Conservation (phyloP, 805 yeast genomes). For the Starmerella roubikii region DNA sequence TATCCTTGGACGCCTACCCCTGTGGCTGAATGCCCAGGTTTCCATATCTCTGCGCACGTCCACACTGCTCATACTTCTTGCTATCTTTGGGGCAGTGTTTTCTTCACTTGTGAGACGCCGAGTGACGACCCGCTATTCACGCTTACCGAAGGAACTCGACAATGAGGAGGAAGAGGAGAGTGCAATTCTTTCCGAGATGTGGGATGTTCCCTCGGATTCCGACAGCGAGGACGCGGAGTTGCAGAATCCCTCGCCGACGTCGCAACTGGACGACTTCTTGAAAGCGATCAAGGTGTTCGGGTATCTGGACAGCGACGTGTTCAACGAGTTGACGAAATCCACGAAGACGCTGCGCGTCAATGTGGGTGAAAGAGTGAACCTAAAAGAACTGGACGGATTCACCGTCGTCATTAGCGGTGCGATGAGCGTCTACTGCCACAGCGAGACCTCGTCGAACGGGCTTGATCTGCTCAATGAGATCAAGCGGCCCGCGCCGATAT, state of each 20-base stretch:
- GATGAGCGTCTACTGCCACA: slow-evolving; percentile 41
- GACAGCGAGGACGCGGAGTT: slow-evolving; percentile 26
- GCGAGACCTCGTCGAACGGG: slow-evolving; percentile 32
- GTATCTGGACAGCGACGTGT: slow-evolving; percentile 76
- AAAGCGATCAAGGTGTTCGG: slow-evolving; percentile 91
- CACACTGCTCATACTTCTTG: slow-evolving; percentile 18
- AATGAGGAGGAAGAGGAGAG: slow-evolving; percentile 21
- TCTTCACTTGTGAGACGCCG: slow-evolving; percentile 46
- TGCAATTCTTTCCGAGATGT: slow-evolving; percentile 35
- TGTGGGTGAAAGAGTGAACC: slow-evolving; percentile 57
- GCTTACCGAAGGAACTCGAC: slow-evolving; percentile 32
- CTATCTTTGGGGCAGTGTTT: slow-evolving; percentile 26
- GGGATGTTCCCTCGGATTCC: slow-evolving; percentile 20
- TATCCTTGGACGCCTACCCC: no score
- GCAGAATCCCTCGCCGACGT: slow-evolving; percentile 36
- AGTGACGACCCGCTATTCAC: slow-evolving; percentile 50
- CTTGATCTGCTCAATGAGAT: slow-evolving; percentile 71
- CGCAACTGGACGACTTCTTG: slow-evolving; percentile 76
- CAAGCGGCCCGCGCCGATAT: slow-evolving; percentile 70
- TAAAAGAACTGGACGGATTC: slow-evolving; percentile 71
- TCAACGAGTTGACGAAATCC: slow-evolving; percentile 80
- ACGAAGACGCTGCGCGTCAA: slow-evolving; percentile 79
- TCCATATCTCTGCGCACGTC: slow-evolving; percentile 15
- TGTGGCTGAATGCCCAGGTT: slow-evolving; percentile 6
- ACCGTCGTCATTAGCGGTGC: slow-evolving; percentile 87